A percentile compares a stretch with the other conserved stretches of the same genome.
These are phyloP conservation scores for Candida maris DNA, from an alignment of 805 yeast species.

Conservation along the genomic window DNA sequence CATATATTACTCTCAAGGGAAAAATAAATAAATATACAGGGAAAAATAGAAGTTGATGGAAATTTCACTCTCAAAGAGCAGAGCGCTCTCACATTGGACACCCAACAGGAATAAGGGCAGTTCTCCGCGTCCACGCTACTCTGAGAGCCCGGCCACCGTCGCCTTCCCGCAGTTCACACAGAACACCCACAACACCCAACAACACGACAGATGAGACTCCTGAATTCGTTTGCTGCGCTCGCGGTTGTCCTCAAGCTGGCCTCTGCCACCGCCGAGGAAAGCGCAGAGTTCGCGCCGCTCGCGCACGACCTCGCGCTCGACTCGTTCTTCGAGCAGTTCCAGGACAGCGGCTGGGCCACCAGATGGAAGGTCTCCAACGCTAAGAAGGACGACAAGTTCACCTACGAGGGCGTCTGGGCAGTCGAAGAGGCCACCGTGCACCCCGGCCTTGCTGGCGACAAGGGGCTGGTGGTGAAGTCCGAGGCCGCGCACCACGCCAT, in stretches of 20 bases:
- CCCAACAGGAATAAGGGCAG: too few relatives aligned
- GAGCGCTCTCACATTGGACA: too few relatives aligned
- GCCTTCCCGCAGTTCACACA: too few relatives aligned
- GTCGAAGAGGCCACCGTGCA: conserved; percentile 58
- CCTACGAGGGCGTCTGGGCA: conserved; percentile 73
- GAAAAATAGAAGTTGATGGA: too few relatives aligned
- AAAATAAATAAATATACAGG: too few relatives aligned
- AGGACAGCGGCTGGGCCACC: conserved; percentile 34
- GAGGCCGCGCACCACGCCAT: conserved; percentile 84
- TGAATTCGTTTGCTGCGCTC: conserved; percentile 4
- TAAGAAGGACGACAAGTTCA: conserved; percentile 46
- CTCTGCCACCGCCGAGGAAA: conserved; percentile 24
- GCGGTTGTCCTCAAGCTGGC: conserved; percentile 2
- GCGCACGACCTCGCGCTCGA: conserved; percentile 35
- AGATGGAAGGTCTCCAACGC: conserved; percentile 64
- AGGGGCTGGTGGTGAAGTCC: conserved; percentile 71
- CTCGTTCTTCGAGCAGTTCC: conserved; percentile 66
- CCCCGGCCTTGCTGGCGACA: conserved; percentile 62
- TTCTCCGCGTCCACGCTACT: too few relatives aligned
- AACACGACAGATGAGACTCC: background rate
- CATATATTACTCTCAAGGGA: too few relatives aligned
- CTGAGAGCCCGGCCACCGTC: too few relatives aligned
- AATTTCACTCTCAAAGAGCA: too few relatives aligned
- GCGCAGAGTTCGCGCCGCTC: conserved; percentile 36
- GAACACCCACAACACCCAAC: too few relatives aligned